A percentile compares a stretch with the other conserved stretches of the same genome.
These are phyloP conservation scores for Rhinocladiella mackenziei DNA, from an alignment of 2,329 filamentous ascomycete species.

Conservation along the genomic window DNA sequence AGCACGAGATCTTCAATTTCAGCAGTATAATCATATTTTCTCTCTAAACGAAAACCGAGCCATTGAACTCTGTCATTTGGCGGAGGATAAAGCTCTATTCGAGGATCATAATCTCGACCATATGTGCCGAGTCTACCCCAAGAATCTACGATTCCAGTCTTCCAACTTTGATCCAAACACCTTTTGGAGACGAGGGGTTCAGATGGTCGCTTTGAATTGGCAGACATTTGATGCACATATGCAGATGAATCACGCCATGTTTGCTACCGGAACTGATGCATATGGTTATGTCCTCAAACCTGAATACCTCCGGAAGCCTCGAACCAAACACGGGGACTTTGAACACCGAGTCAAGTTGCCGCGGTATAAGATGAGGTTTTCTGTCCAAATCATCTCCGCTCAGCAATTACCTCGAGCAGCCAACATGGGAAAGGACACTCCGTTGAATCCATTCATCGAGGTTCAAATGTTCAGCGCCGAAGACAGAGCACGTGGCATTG, in stretches of 20 bases:
- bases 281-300: slow-evolving; percentile 95
- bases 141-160: slow-evolving; percentile 73
- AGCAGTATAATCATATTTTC: slow-evolving; percentile 88
- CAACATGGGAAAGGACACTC: slow-evolving; percentile 65
- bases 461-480: slow-evolving; percentile 93
- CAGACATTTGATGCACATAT: slow-evolving; percentile 95
- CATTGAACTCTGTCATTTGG: slow-evolving; percentile 70
- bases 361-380: slow-evolving; percentile 66
- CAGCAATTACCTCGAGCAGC: slow-evolving; percentile 86
- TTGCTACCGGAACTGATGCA: slow-evolving; percentile 77
- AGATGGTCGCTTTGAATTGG: slow-evolving; percentile 98
- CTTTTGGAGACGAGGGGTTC: slow-evolving; percentile 92
- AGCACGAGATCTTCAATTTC: slow-evolving; percentile 73
- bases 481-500: slow-evolving; percentile 75
- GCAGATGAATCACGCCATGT: slow-evolving; percentile 98
- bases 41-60: slow-evolving; percentile 92
- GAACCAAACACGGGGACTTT: slow-evolving; percentile 29
- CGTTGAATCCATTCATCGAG: slow-evolving; percentile 88
- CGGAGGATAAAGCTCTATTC: slow-evolving; percentile 70
- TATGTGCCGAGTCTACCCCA: slow-evolving; percentile 91
- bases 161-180: slow-evolving; percentile 92
- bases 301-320: slow-evolving; percentile 62
- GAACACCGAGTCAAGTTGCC: slow-evolving; percentile 34
- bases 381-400: slow-evolving; percentile 84
- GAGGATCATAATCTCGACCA: slow-evolving; percentile 88